These are phyloP conservation scores for Aspergillus pseudonomiae DNA, from an alignment of 2,329 filamentous ascomycete genomes.

Conservation along the genomic window DNA sequence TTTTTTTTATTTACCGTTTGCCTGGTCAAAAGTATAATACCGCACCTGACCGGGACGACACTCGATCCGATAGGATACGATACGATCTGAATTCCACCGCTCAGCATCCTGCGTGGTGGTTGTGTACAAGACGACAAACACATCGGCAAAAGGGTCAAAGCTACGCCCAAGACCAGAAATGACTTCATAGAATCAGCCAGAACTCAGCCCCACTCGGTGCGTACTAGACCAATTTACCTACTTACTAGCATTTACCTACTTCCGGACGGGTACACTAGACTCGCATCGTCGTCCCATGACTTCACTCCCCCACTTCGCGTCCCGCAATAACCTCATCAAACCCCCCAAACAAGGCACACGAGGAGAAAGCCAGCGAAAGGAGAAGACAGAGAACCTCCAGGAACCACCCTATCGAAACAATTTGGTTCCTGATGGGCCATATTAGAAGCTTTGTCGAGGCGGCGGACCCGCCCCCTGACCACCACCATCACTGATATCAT, in stretches of 20 bases:
- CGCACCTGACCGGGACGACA: background rate
- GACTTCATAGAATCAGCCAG: slow-evolving; percentile 6
- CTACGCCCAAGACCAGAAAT: background rate
- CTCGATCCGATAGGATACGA: too few species aligned
- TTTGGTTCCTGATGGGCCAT: background rate
- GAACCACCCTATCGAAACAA: background rate
- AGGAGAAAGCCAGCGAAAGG: background rate
- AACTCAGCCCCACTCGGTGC: background rate
- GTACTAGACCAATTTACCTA: background rate
- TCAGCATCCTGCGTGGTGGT: background rate
- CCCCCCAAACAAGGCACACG: background rate
- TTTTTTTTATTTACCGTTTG: too few species aligned
- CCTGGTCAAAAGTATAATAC: background rate
- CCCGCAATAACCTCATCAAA: background rate
- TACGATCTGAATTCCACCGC: background rate
- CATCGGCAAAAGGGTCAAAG: background rate
- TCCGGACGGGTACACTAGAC: background rate
- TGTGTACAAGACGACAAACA: background rate
- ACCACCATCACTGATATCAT: background rate
- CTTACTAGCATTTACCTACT: background rate
- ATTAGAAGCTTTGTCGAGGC: background rate
- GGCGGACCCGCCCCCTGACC: too few species aligned
- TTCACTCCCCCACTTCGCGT: slow-evolving; percentile 1
- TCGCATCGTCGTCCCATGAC: background rate
- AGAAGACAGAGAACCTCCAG: background rate